Base-by-base conservation (phyloP, 1,284 basidiomycete species). In the Ceratobasidium papillatum region DNA sequence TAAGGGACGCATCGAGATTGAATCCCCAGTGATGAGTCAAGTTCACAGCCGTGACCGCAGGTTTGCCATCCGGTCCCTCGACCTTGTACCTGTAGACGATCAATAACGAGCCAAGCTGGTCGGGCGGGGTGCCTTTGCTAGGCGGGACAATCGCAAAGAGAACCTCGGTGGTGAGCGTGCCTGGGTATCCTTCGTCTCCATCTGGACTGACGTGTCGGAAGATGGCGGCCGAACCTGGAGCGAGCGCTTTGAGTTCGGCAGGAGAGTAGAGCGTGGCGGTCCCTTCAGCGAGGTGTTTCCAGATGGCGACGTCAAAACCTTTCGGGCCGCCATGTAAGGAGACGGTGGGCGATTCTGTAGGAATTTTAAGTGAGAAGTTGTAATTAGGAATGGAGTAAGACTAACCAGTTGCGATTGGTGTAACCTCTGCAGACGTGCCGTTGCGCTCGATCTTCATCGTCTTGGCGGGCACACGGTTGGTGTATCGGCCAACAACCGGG, bases 21-120 rank as follows among this genome's bases (percentile, higher is more conserved):
- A 92, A 93, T 38, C 91, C 91, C 91, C 91, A 92, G 79, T 92
- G 91, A 89, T 92, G 90, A 4, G 91, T 92, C 14, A 92, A 80
- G 78, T 93, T 93, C 74, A 92, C 84, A 0, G 91, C 90, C 8
- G 90, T 91, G 4, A 92, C 89, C 19, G 61, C 64, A 52, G 66
- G 75, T 41, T 80, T 82, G 56, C 84, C 84, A 75, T 86, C 85
- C n/a, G 30, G 45, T 17, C 59, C 65, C 30, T 83, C 81, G 7
- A 92, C 81, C 79, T 87, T 90, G 17, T 90, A 90, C 47, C 91
- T 85, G 79, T 93, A 93, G 8, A 90, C 83, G 22, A 92, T 81
- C 8, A 89, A 82, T 36, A 91, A 83, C 77, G 88, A 90, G 9
- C 91, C 91, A 25, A 92, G 82, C 74, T 85, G 83, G 73, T 17